These are phyloP conservation scores for Dalbergia cultrata DNA, from an alignment of 306 rosid species.

Conservation along the genomic window DNA sequence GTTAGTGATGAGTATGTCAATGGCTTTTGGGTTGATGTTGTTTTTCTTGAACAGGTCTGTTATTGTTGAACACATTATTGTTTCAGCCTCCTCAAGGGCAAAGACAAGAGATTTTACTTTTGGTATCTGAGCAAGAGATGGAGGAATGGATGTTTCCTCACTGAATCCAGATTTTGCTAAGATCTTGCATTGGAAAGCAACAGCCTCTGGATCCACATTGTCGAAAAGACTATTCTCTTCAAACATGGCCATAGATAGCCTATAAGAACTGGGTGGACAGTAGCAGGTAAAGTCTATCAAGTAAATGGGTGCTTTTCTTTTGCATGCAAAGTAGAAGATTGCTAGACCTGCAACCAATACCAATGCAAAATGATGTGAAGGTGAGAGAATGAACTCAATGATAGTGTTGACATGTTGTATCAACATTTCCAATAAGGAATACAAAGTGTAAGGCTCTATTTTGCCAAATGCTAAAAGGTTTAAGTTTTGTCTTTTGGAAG, in stretches of 20 bases:
- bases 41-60: conserved; percentile 48
- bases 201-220: conserved; percentile 51
- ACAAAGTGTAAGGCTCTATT: conserved; percentile 35
- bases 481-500: conserved; percentile 27
- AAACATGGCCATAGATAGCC: conserved; percentile 57
- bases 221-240: conserved; percentile 51
- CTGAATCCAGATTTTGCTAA: conserved; percentile 67
- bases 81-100: conserved; percentile 63
- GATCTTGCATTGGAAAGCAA: conserved; percentile 65
- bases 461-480: conserved; percentile 15
- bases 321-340: conserved; percentile 48
- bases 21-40: conserved; percentile 58
- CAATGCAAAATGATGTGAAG: conserved; percentile 30
- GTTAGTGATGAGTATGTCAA: conserved; percentile 63
- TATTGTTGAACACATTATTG: conserved; percentile 53
- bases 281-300: conserved; percentile 57
- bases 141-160: conserved; percentile 59
- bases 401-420: conserved; percentile 20
- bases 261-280: conserved; percentile 52
- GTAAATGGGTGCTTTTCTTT: conserved; percentile 52
- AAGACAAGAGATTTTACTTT: conserved; percentile 43
- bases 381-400: conserved; percentile 21
- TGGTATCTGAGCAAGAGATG: conserved; percentile 54
- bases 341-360: conserved; percentile 36
- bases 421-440: conserved; percentile 38